A percentile compares a stretch with the other conserved stretches of the same genome.
phyloP scores from a whole-genome alignment of 345 rosid species.

The Camelina laxa region DNA sequence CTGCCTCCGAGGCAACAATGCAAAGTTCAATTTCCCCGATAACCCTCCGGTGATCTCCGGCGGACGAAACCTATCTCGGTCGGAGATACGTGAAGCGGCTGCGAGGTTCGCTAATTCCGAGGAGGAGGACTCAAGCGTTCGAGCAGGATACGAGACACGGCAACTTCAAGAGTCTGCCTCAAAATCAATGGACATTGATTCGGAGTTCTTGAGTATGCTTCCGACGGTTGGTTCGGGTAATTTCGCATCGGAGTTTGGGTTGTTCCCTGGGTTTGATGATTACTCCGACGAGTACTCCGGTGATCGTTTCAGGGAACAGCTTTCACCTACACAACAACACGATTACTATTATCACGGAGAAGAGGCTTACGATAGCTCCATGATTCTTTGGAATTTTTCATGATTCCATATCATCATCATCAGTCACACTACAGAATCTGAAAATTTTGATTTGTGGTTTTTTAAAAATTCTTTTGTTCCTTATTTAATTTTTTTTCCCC shows the following conservation, averaged over 20 bases:
- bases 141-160: slow-evolving; percentile 37
- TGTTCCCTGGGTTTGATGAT: slow-evolving; percentile 65
- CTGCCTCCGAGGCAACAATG: slow-evolving; percentile 70
- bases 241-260: slow-evolving; percentile 55
- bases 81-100: slow-evolving; percentile 69
- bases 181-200: slow-evolving; percentile 44
- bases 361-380: slow-evolving; percentile 47
- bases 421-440: no score
- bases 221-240: slow-evolving; percentile 37
- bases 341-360: slow-evolving; percentile 44
- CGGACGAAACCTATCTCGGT: slow-evolving; percentile 50
- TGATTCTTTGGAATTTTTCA: slow-evolving; percentile 61
- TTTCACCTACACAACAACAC: slow-evolving; percentile 15
- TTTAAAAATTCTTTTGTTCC: no score
- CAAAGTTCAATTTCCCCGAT: slow-evolving; percentile 77
- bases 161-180: slow-evolving; percentile 46
- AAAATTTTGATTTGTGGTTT: no score
- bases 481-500: background rate
- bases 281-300: slow-evolving; percentile 44
- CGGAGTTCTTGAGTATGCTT: slow-evolving; percentile 45
- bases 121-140: background rate
- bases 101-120: slow-evolving; percentile 56
- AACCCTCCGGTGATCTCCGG: slow-evolving; percentile 63
- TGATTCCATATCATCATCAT: background rate
- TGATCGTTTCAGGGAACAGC: slow-evolving; percentile 36